These are phyloP conservation scores for Pseudocohnilembus persalinus DNA, from an alignment of 169 alveolate species.

Conservation along the genomic window DNA sequence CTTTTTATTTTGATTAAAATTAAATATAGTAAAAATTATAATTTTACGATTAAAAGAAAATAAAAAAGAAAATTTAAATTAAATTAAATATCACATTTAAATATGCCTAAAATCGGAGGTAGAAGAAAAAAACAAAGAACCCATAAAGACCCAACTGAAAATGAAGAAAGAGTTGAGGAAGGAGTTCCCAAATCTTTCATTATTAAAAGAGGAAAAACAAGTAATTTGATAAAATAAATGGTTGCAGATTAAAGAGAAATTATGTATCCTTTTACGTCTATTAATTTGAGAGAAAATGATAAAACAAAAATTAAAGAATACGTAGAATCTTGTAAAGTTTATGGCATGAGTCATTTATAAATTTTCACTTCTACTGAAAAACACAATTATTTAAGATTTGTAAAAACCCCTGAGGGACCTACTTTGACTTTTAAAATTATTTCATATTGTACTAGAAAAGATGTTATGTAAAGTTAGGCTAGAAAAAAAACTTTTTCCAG, in stretches of 20 bases:
- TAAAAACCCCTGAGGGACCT: constrained; percentile 85
- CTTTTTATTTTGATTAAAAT: background rate
- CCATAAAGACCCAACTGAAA: constrained; percentile 75
- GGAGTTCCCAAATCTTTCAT: constrained; percentile 60
- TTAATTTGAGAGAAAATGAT: constrained; percentile 70
- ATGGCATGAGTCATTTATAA: constrained; percentile 79
- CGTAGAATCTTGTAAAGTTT: constrained; percentile 67
- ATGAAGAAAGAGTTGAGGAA: constrained; percentile 47
- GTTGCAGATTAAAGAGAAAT: constrained; percentile 71
- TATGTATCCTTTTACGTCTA: constrained; percentile 83
- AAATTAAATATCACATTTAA: background rate
- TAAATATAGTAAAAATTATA: no score
- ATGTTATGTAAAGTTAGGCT: constrained; percentile 54
- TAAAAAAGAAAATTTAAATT: no score
- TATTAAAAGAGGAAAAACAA: constrained; percentile 79
- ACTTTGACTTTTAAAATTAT: constrained; percentile 78
- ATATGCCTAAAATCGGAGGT: constrained; percentile 87
- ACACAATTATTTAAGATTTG: constrained; percentile 69
- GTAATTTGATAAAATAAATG: constrained; percentile 55
- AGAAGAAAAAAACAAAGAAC: constrained; percentile 81
- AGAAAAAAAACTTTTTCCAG: constrained; percentile 54
- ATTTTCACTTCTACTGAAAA: constrained; percentile 77
- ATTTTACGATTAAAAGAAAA: no score
- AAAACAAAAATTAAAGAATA: constrained; percentile 79
- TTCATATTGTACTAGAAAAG: constrained; percentile 67